Evolutionary conservation across 345 rosid genomes (phyloP).

Genomic region (Boechera stricta): DNA sequence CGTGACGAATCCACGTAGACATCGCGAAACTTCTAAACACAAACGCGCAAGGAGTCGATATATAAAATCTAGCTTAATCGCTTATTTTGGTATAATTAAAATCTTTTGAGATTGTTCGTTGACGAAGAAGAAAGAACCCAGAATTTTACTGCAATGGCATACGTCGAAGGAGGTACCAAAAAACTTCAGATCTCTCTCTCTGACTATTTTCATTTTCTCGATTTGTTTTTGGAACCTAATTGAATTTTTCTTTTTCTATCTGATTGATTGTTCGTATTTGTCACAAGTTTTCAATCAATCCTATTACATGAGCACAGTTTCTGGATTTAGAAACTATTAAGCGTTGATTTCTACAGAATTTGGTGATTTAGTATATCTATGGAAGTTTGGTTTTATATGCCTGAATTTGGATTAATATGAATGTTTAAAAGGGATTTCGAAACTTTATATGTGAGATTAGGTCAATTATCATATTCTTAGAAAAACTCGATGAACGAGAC

Average conservation of each 20-base stretch:
- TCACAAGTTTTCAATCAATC: not conserved
- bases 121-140: constrained; percentile 10
- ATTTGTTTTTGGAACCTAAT: not conserved
- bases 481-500: not conserved
- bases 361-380: not conserved
- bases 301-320: not conserved
- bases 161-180: constrained; percentile 41
- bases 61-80: constrained; percentile 5
- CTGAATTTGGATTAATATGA: not conserved
- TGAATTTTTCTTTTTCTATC: too few relatives aligned
- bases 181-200: not conserved
- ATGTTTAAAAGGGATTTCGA: not conserved
- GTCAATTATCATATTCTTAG: not conserved
- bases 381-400: not conserved
- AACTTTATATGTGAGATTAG: not conserved
- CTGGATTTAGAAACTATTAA: not conserved
- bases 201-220: not conserved
- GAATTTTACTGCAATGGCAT: constrained; percentile 26
- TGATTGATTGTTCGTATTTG: too few relatives aligned
- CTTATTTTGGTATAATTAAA: not conserved
- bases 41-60: not conserved
- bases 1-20: constrained; percentile 23
- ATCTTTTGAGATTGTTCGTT: not conserved
- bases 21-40: constrained; percentile 2
- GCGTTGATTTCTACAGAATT: not conserved